Percentiles rank a stretch among this genome's conserved stretches.
phyloP scores from a whole-genome alignment of 1,139 yeast genomes.

The Candida tetrigidarum region DNA sequence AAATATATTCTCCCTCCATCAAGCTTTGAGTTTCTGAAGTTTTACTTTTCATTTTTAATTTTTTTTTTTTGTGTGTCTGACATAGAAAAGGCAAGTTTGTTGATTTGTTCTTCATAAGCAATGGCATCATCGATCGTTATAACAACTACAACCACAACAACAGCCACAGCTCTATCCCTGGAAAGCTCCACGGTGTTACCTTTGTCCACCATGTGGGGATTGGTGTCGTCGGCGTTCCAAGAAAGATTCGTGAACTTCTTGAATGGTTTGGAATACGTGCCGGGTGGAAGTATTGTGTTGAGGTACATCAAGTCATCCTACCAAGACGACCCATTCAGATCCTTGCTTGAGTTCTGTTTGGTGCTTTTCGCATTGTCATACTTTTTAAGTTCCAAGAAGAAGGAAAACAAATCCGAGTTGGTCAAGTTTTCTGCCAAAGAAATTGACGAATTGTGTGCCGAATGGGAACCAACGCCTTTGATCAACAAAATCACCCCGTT shows the following conservation, averaged over 20 bases:
- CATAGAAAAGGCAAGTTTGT: too few relatives aligned
- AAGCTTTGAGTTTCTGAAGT: neutral
- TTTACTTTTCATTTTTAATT: too few relatives aligned
- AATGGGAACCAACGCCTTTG: conserved; percentile 91
- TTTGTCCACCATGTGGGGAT: conserved; percentile 45
- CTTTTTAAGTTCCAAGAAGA: conserved; percentile 80
- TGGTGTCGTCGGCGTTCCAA: conserved; percentile 37
- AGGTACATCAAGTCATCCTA: conserved; percentile 88
- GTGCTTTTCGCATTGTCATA: conserved; percentile 86
- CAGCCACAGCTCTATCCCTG: conserved; percentile 29
- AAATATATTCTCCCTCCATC: too few relatives aligned
- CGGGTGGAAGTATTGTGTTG: conserved; percentile 80
- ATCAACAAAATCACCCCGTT: conserved; percentile 55
- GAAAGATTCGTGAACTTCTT: conserved; percentile 41
- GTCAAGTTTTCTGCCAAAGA: conserved; percentile 69
- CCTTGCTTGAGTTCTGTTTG: conserved; percentile 77
- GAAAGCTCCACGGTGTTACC: conserved; percentile 17
- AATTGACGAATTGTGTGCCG: conserved; percentile 81
- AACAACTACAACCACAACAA: conserved; percentile 23
- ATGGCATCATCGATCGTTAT: conserved; percentile 19
- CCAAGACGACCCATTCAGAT: conserved; percentile 92
- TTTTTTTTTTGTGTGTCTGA: neutral
- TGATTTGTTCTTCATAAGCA: too few relatives aligned
- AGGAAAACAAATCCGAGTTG: conserved; percentile 74
- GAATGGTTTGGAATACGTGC: conserved; percentile 50